These are phyloP conservation scores for Elongisporangium anandrum DNA, from an alignment of 352 stramenopile species.

Conservation along the genomic window DNA sequence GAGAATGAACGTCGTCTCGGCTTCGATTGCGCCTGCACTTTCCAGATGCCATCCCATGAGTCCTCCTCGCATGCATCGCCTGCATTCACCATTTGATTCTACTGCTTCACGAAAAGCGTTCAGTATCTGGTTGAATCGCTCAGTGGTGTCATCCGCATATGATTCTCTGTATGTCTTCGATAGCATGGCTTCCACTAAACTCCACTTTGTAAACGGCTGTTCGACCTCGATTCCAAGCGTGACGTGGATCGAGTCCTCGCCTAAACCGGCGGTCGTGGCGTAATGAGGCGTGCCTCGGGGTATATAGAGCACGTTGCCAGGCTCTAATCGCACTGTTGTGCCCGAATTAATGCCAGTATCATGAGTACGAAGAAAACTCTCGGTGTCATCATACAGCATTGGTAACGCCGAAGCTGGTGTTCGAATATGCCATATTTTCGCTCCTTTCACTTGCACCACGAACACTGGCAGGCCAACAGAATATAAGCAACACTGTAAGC, in stretches of 20 bases:
- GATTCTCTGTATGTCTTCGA: background rate
- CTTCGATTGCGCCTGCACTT: background rate
- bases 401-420: slow-evolving; percentile 10
- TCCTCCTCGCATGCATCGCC: slow-evolving; percentile 5
- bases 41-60: slow-evolving; percentile 28
- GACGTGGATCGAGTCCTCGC: slow-evolving; percentile 25
- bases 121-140: background rate
- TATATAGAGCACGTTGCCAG: slow-evolving; percentile 25
- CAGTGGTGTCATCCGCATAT: background rate
- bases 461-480: slow-evolving; percentile 19
- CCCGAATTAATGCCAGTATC: background rate
- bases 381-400: slow-evolving; percentile 18
- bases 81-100: background rate
- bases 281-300: slow-evolving; percentile 27
- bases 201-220: slow-evolving; percentile 9
- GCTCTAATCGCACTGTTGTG: slow-evolving; percentile 7
- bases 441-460: slow-evolving; percentile 23
- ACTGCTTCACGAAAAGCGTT: background rate
- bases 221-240: slow-evolving; percentile 35
- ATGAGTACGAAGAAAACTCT: background rate
- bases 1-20: background rate
- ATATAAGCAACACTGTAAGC: background rate
- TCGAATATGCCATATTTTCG: slow-evolving; percentile 22
- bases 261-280: slow-evolving; percentile 17
- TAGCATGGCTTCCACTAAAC: background rate